Evolutionary conservation across 768 basidiomycete species (phyloP).

Genomic region (Mycena haematopus): DNA sequence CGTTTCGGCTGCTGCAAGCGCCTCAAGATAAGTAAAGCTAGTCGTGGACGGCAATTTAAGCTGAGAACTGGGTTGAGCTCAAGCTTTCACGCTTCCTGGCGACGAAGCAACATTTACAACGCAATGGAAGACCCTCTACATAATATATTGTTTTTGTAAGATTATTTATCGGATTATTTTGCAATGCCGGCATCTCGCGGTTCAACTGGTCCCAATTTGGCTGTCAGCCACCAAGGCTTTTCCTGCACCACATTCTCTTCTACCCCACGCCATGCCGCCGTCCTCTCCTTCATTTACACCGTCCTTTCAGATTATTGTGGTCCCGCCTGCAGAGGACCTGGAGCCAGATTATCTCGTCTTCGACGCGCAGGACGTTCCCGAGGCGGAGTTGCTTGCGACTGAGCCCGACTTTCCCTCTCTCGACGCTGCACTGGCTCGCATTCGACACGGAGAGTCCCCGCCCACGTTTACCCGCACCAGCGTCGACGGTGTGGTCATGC

Average conservation of each 20-base stretch:
- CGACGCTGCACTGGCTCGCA: conserved; percentile 38
- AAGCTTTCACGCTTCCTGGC: conserved; percentile 1
- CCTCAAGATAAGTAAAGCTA: too few relatives aligned
- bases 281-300: conserved; percentile 25
- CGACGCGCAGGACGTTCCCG: conserved; percentile 49
- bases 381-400: conserved; percentile 26
- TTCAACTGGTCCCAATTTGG: not conserved
- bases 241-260: conserved; percentile 9
- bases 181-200: not conserved
- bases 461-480: conserved; percentile 34
- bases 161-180: not conserved
- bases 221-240: not conserved
- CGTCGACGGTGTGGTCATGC: conserved; percentile 33
- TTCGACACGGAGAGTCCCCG: conserved; percentile 27
- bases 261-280: conserved; percentile 17
- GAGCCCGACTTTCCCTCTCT: conserved; percentile 40
- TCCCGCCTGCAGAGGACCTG: conserved; percentile 65
- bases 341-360: conserved; percentile 63
- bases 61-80: not conserved
- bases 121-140: not conserved
- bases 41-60: too few relatives aligned
- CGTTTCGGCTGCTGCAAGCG: too few relatives aligned
- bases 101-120: not conserved
- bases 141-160: too few relatives aligned
- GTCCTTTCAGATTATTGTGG: conserved; percentile 48